Evolutionary conservation across 768 basidiomycete species (phyloP).

Genomic region (Favolaschia claudopus): DNA sequence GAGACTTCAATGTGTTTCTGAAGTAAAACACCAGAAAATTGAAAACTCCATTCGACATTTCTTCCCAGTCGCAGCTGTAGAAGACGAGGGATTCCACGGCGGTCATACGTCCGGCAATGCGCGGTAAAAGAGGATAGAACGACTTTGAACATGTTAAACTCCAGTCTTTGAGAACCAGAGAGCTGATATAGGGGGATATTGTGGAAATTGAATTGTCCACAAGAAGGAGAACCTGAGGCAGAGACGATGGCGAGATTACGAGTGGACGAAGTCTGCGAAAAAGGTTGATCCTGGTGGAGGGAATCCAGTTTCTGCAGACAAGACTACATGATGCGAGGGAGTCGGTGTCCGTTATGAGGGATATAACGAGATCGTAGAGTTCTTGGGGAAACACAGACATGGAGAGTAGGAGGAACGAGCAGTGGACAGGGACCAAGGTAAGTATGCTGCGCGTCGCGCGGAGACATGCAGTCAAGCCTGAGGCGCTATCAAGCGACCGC

Average conservation of each 20-base stretch:
- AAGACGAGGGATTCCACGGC: slow-evolving; percentile 9
- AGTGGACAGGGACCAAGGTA: too few species aligned
- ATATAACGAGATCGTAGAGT: slow-evolving; percentile 10
- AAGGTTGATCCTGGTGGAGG: slow-evolving; percentile 3
- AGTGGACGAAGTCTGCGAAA: slow-evolving; percentile 13
- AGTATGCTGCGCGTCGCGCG: too few species aligned
- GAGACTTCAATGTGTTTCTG: slow-evolving; percentile 11
- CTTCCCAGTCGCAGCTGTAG: slow-evolving; percentile 10
- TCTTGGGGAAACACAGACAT: slow-evolving; percentile 14
- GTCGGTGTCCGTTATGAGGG: not conserved
- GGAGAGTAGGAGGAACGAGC: too few species aligned
- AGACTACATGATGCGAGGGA: slow-evolving; percentile 13
- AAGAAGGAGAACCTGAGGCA: slow-evolving; percentile 23
- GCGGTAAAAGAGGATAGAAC: slow-evolving; percentile 9
- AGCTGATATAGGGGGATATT: slow-evolving; percentile 10
- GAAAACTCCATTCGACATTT: slow-evolving; percentile 7
- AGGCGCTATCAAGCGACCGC: too few species aligned
- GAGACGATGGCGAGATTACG: slow-evolving; percentile 7
- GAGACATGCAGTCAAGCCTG: too few species aligned
- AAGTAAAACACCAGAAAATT: slow-evolving; percentile 15
- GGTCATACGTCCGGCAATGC: slow-evolving; percentile 12
- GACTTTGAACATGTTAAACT: not conserved
- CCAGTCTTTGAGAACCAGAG: slow-evolving; percentile 15
- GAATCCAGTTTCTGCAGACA: slow-evolving; percentile 11
- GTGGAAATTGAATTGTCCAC: slow-evolving; percentile 14